These are phyloP conservation scores for Boechera retrofracta DNA, from an alignment of 345 rosid species.

Conservation along the genomic window DNA sequence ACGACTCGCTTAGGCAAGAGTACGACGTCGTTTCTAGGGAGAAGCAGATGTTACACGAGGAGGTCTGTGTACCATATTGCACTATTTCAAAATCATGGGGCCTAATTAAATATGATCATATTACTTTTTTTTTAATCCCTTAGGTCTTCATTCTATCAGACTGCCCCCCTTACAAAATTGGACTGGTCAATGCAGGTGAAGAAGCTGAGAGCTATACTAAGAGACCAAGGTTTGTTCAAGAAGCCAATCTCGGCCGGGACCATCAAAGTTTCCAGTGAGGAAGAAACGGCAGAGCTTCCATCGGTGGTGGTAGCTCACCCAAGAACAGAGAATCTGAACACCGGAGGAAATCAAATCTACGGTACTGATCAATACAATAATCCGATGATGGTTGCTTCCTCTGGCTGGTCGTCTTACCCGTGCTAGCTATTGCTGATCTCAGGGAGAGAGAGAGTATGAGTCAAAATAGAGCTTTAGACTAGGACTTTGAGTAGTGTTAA, in stretches of 20 bases:
- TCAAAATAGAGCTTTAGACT: constrained; percentile 19
- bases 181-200: constrained; percentile 32
- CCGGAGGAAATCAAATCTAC: constrained; percentile 22
- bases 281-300: constrained; percentile 34
- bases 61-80: constrained; percentile 51
- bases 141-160: neutral
- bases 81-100: neutral
- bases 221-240: constrained; percentile 36
- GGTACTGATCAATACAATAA: constrained; percentile 28
- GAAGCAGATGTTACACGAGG: constrained; percentile 79
- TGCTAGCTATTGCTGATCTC: constrained; percentile 8
- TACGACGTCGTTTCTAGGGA: constrained; percentile 69
- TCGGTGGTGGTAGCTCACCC: constrained; percentile 35
- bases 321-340: constrained; percentile 33
- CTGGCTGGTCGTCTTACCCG: constrained; percentile 39
- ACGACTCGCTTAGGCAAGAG: constrained; percentile 73
- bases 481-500: constrained; percentile 24
- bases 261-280: constrained; percentile 14
- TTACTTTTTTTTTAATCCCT: neutral
- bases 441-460: neutral
- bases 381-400: constrained; percentile 32
- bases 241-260: neutral
- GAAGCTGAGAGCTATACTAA: constrained; percentile 40
- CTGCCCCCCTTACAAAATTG: neutral
- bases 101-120: neutral